Base-by-base conservation (phyloP, 331 rosid genomes). In the Dryas integrifolia region DNA sequence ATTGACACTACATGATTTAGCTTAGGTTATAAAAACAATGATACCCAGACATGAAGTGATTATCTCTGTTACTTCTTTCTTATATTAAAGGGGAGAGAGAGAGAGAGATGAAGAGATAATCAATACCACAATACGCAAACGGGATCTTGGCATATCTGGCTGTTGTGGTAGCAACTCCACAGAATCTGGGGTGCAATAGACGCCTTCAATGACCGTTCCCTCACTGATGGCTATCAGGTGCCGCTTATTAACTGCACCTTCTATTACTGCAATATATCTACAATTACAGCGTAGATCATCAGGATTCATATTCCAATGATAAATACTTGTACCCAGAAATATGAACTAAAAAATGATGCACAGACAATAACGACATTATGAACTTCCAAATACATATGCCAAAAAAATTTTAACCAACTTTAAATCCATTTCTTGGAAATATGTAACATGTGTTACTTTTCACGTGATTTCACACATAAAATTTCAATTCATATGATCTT, bases 181-280 rank as follows among this genome's bases (percentile, higher is more conserved):
- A 11, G 67, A 73, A 80, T 94, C 97, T 57, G 98, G 98, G 50
- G 74, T 60, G 81, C 98, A 91, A 80, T 59, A 96, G 78, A 86
- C 73, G 0, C 97, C 97, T 9, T 89, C 98, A 65, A 93, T 72
- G 63, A 77, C 71, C 53, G 97, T 84, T 73, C 98, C 98, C 73
- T 84, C 92, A 53, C 96, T 86, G 69, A 93, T 85, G 69, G 91
- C 66, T 24, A 79, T 69, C 78, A 94, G 82, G 82, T 86, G 93
- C 82, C 80, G 85, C 90, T 88, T 91, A 83, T 85, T 82, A 74
- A 94, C 90, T 50, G 35, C 70, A 13, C 96, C 95, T 78, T 91
- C 88, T 80, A 94, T 78, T 35, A 87, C 83, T 62, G 97, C 96
- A 85, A 94, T 89, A 77, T 94, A 94, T 75, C 98, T 94, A 76